Percentiles rank a stretch among this genome's conserved stretches.
Evolutionary conservation across 2,329 filamentous ascomycete genomes (phyloP).

Genomic region (Alternaria infectoria): DNA sequence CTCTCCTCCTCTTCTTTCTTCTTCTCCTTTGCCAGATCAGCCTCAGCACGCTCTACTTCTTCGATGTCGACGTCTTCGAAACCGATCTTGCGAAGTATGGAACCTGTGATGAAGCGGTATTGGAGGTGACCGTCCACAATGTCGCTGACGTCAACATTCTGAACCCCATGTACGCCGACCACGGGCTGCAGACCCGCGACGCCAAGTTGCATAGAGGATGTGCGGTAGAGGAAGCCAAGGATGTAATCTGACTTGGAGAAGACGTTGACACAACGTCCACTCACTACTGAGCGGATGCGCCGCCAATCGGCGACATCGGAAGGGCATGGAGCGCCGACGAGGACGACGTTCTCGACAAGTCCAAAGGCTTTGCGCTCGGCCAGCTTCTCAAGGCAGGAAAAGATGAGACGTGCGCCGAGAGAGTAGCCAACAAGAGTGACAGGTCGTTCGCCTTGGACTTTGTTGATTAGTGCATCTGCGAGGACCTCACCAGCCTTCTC

Average conservation of each 20-base stretch:
- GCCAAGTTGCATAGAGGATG: conserved; percentile 80
- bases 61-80: conserved; percentile 59
- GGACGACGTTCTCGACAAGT: conserved; percentile 79
- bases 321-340: conserved; percentile 82
- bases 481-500: conserved; percentile 82
- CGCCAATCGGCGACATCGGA: conserved; percentile 76
- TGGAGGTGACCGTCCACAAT: conserved; percentile 58
- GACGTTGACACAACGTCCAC: conserved; percentile 84
- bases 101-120: conserved; percentile 59
- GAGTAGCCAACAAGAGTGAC: conserved; percentile 84
- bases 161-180: conserved; percentile 68
- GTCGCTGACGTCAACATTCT: conserved; percentile 61
- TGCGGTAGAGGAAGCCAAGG: conserved; percentile 84
- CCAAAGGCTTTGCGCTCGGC: conserved; percentile 83
- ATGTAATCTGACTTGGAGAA: conserved; percentile 88
- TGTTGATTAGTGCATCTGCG: conserved; percentile 82
- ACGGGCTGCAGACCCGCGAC: conserved; percentile 83
- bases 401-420: conserved; percentile 81
- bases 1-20: conserved; percentile 51
- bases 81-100: conserved; percentile 59
- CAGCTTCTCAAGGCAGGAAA: conserved; percentile 77
- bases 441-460: conserved; percentile 79
- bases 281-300: conserved; percentile 76
- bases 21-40: conserved; percentile 52
- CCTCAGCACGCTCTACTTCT: conserved; percentile 55